Percentiles rank a stretch among this genome's conserved stretches.
Conservation (phyloP, 2,329 filamentous ascomycete species). For the Fusarium sublunatum region DNA sequence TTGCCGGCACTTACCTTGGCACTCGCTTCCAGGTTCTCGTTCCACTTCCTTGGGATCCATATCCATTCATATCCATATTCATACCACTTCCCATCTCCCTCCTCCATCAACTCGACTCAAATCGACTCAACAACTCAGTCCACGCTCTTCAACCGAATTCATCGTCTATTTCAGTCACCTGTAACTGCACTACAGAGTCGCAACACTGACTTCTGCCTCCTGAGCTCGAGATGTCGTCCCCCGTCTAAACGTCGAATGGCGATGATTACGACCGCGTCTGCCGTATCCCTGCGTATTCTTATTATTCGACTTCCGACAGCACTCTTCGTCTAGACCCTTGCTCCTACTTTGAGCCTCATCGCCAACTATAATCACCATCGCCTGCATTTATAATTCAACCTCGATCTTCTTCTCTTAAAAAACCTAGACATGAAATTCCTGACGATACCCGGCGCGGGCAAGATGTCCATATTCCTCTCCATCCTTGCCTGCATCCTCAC, state of each 20-base stretch:
- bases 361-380: not conserved
- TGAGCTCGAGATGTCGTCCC: slow-evolving; percentile 34
- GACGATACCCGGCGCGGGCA: slow-evolving; percentile 18
- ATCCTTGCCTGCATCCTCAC: slow-evolving; percentile 46
- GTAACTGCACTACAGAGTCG: slow-evolving; percentile 5
- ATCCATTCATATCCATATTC: not conserved
- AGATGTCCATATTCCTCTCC: slow-evolving; percentile 26
- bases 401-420: not conserved
- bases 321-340: slow-evolving; percentile 15
- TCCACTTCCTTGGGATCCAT: not conserved
- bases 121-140: not conserved
- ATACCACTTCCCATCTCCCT: slow-evolving; percentile 3
- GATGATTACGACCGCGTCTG: slow-evolving; percentile 25
- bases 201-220: slow-evolving; percentile 3
- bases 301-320: slow-evolving; percentile 30
- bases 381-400: not conserved
- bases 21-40: not conserved
- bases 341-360: slow-evolving; percentile 15
- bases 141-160: not conserved
- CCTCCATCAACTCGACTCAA: slow-evolving; percentile 15
- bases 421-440: slow-evolving; percentile 25
- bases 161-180: not conserved
- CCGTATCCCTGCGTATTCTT: slow-evolving; percentile 30
- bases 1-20: slow-evolving; percentile 25
- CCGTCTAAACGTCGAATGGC: slow-evolving; percentile 35